Conservation (phyloP, 2,329 filamentous ascomycete genomes). For the Botrytis deweyae region DNA sequence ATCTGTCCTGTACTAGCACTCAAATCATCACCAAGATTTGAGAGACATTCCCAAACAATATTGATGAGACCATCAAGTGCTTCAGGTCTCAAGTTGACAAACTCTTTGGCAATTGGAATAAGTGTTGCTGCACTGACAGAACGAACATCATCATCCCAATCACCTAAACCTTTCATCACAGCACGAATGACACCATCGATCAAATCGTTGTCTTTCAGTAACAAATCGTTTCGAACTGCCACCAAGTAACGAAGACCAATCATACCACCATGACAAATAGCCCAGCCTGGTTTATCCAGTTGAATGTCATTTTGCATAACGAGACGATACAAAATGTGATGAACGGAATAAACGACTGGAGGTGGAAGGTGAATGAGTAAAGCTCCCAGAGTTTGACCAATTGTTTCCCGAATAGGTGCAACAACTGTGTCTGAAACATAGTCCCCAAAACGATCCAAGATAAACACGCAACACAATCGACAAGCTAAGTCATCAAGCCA, state of each 20-base stretch:
- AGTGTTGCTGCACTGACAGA: constrained; percentile 96
- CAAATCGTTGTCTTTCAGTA: constrained; percentile 78
- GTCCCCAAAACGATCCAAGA: constrained; percentile 96
- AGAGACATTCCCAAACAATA: constrained; percentile 96
- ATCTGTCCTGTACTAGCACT: constrained; percentile 97
- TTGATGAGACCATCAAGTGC: constrained; percentile 81
- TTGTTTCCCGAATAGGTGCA: constrained; percentile 91
- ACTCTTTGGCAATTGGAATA: constrained; percentile 93
- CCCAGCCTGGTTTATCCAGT: constrained; percentile 76
- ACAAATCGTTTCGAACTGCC: constrained; percentile 86
- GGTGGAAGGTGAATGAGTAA: constrained; percentile 80
- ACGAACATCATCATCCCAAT: constrained; percentile 91
- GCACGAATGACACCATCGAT: constrained; percentile 91
- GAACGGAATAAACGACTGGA: constrained; percentile 78
- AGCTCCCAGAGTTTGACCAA: constrained; percentile 89
- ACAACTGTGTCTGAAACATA: constrained; percentile 98
- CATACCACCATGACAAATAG: constrained; percentile 97
- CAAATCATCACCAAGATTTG: constrained; percentile 93
- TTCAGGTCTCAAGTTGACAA: constrained; percentile 78
- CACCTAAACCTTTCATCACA: constrained; percentile 91
- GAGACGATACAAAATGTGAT: constrained; percentile 80
- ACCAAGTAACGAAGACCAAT: constrained; percentile 93
- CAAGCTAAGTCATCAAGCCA: constrained; percentile 97
- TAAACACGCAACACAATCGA: constrained; percentile 89
- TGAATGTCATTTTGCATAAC: constrained; percentile 86